These are phyloP conservation scores for Penicillium tannophilum DNA, from an alignment of 495 filamentous ascomycete genomes.

Conservation along the genomic window DNA sequence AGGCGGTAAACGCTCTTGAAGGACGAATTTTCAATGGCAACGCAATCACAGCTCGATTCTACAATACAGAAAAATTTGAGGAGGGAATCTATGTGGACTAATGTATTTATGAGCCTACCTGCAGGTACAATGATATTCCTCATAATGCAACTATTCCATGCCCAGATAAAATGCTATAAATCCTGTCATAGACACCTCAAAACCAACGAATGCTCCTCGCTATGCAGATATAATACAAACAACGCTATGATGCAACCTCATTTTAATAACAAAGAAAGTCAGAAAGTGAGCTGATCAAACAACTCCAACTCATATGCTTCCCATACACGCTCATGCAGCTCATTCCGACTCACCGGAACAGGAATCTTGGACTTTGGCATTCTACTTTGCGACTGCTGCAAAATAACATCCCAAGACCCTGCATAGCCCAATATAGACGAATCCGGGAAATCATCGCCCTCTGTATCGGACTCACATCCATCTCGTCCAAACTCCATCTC, in stretches of 20 bases:
- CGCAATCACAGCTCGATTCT: slow-evolving; percentile 74
- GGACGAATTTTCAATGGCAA: slow-evolving; percentile 87
- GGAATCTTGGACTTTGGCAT: not conserved
- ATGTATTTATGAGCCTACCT: slow-evolving; percentile 12
- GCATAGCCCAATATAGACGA: not conserved
- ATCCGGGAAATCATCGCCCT: not conserved
- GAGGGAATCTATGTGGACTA: slow-evolving; percentile 60
- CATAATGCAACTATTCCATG: not conserved
- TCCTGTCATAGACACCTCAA: no score
- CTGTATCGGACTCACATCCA: not conserved
- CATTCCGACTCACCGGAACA: not conserved
- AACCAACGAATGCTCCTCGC: not conserved
- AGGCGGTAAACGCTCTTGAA: slow-evolving; percentile 88
- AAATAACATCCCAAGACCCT: not conserved
- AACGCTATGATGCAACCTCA: not conserved
- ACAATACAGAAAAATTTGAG: slow-evolving; percentile 79
- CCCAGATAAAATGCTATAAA: not conserved
- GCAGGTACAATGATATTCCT: not conserved
- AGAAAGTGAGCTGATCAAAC: slow-evolving; percentile 30
- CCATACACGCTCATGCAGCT: not conserved
- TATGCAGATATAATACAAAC: not conserved
- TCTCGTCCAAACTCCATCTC: not conserved
- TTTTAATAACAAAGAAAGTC: slow-evolving; percentile 1
- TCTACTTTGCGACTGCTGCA: not conserved
- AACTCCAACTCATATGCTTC: slow-evolving; percentile 17